Percentiles rank a stretch among this genome's conserved stretches.
Conservation (phyloP, 106 monocot species). For the Gastrodia elata region DNA sequence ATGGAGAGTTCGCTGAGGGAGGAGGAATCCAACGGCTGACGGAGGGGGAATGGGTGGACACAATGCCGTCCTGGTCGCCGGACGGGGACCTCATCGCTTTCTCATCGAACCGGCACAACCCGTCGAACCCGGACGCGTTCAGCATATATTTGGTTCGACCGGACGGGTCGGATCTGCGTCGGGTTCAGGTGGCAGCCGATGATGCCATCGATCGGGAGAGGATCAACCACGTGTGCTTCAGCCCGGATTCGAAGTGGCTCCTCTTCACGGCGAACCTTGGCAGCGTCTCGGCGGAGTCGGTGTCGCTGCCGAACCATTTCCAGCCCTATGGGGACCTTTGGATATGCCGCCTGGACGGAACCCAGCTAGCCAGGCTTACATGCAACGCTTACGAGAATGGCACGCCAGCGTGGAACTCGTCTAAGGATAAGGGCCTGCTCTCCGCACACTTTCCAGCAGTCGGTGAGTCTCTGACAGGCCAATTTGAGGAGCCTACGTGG, state of each 20-base stretch:
- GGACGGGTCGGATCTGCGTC: conserved; percentile 45
- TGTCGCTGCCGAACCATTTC: conserved; percentile 65
- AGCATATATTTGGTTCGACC: conserved; percentile 50
- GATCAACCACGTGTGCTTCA: conserved; percentile 85
- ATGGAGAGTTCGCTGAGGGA: conserved; percentile 28
- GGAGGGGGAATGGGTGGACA: conserved; percentile 77
- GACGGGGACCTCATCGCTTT: conserved; percentile 71
- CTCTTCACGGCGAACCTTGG: conserved; percentile 53
- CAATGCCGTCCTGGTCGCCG: conserved; percentile 96
- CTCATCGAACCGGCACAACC: conserved; percentile 78
- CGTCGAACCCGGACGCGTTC: conserved; percentile 29
- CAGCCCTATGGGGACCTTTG: conserved; percentile 90
- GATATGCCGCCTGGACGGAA: conserved; percentile 45
- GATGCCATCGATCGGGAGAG: conserved; percentile 43
- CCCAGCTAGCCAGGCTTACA: conserved; percentile 48
- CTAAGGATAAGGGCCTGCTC: conserved; percentile 17
- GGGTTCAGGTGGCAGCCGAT: conserved; percentile 41
- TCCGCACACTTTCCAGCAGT: conserved; percentile 1
- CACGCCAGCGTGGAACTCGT: conserved; percentile 60
- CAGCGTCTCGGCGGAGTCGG: conserved; percentile 47
- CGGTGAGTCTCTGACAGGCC: conserved; percentile 36
- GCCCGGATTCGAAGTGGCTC: conserved; percentile 43
- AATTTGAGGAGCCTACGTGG: conserved; percentile 48
- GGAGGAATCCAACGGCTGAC: conserved; percentile 48
- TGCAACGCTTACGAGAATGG: conserved; percentile 76